phyloP scores from a whole-genome alignment of 108 stramenopile genomes.

The Stephanodiscus triporus region DNA sequence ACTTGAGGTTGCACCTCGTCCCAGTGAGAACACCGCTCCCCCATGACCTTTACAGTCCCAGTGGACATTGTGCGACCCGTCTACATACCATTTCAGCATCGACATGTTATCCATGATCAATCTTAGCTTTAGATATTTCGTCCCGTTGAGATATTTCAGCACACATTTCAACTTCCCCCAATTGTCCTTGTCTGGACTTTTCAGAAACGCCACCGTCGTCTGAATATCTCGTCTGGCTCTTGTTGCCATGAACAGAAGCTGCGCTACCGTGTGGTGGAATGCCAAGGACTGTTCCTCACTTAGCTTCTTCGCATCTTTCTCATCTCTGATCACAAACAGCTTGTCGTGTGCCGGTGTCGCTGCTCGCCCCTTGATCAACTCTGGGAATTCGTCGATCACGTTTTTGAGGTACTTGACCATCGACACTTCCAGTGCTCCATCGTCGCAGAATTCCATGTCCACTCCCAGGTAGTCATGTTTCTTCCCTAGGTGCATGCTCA shows the following conservation, averaged over 20 bases:
- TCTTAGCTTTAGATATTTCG: background rate
- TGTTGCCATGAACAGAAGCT: constrained; percentile 37
- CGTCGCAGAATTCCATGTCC: constrained; percentile 31
- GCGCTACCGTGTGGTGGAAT: constrained; percentile 51
- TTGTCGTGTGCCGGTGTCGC: constrained; percentile 14
- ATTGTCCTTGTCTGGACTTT: constrained; percentile 30
- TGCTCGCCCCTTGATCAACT: background rate
- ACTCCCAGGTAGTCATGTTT: constrained; percentile 55
- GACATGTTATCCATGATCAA: background rate
- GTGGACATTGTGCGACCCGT: constrained; percentile 1
- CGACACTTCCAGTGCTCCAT: background rate
- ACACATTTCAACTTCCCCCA: too few species aligned
- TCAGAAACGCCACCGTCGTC: constrained; percentile 42
- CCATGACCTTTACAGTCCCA: constrained; percentile 23
- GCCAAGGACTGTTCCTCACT: constrained; percentile 6
- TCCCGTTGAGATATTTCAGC: too few species aligned
- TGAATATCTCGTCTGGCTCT: constrained; percentile 47
- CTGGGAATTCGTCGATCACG: too few species aligned
- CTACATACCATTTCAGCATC: constrained; percentile 30
- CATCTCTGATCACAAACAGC: constrained; percentile 16
- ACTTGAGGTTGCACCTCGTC: constrained; percentile 22
- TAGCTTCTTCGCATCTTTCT: background rate
- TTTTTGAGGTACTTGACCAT: constrained; percentile 19
- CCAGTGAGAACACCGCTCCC: constrained; percentile 24
- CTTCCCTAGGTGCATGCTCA: constrained; percentile 26